Conservation (phyloP, 129 eudicot species). For the Logfia minima region DNA sequence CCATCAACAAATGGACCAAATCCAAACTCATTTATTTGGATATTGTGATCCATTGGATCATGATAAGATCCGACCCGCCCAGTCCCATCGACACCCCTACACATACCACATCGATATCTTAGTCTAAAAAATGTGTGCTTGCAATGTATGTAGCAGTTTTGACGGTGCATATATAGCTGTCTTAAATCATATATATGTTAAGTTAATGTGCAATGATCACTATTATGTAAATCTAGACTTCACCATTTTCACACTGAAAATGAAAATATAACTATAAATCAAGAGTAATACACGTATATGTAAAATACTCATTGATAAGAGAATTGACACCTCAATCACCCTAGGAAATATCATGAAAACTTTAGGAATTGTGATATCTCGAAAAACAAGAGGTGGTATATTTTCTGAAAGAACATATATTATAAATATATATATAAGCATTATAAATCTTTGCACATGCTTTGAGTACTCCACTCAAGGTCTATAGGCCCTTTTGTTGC, state of each 20-base stretch:
- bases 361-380: background rate
- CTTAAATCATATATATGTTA: background rate
- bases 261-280: too few relatives aligned
- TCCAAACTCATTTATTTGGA: too few relatives aligned
- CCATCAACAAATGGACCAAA: too few relatives aligned
- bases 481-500: constrained; percentile 6
- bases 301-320: background rate
- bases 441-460: background rate
- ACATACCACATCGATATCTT: background rate
- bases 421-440: background rate
- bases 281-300: too few relatives aligned
- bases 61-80: too few relatives aligned
- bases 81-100: too few relatives aligned
- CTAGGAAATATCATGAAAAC: background rate
- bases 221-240: too few relatives aligned
- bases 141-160: background rate
- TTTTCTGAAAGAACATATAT: background rate
- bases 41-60: too few relatives aligned
- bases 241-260: too few relatives aligned
- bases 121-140: background rate
- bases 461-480: background rate
- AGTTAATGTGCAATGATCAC: too few relatives aligned
- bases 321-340: background rate
- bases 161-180: constrained; percentile 4
- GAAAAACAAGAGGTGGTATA: background rate